Conservation (phyloP, 768 basidiomycete genomes). For the Leccinum longicurvipes region DNA sequence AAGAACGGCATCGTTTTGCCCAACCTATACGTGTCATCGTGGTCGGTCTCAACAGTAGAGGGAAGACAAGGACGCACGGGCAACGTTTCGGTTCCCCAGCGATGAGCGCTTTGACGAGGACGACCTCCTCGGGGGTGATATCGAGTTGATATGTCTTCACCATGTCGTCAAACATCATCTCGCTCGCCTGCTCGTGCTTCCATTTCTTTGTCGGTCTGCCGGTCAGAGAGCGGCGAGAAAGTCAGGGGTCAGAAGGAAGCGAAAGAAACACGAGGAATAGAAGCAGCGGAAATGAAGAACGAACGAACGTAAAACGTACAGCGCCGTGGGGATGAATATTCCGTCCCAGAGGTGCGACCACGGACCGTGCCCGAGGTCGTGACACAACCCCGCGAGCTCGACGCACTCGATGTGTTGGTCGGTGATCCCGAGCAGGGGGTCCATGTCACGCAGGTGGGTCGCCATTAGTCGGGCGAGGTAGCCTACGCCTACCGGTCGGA, state of each 20-base stretch:
- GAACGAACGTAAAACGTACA: slow-evolving; percentile 42
- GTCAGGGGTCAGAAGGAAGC: not conserved
- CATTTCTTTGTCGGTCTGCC: slow-evolving; percentile 48
- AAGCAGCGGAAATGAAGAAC: not conserved
- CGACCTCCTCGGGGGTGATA: slow-evolving; percentile 46
- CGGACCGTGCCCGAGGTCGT: slow-evolving; percentile 83
- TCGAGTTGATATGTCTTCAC: slow-evolving; percentile 52
- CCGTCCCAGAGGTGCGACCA: slow-evolving; percentile 86
- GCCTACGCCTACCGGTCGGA: slow-evolving; percentile 56
- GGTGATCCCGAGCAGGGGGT: slow-evolving; percentile 63
- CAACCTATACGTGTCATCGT: slow-evolving; percentile 9
- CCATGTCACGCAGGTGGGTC: slow-evolving; percentile 50
- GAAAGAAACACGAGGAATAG: not conserved
- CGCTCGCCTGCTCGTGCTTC: slow-evolving; percentile 77
- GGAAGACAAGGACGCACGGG: slow-evolving; percentile 39
- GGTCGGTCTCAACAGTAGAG: too few relatives aligned
- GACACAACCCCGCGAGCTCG: slow-evolving; percentile 77
- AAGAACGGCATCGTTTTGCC: slow-evolving; percentile 63
- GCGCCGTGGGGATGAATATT: slow-evolving; percentile 61
- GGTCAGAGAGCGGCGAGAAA: not conserved
- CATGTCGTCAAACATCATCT: slow-evolving; percentile 78
- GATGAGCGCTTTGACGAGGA: slow-evolving; percentile 77
- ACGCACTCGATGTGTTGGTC: slow-evolving; percentile 74
- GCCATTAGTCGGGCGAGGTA: slow-evolving; percentile 67
- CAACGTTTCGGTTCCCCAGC: slow-evolving; percentile 54